phyloP scores from a whole-genome alignment of 2,329 filamentous ascomycete genomes.

The Stagonosporopsis rhizophila region DNA sequence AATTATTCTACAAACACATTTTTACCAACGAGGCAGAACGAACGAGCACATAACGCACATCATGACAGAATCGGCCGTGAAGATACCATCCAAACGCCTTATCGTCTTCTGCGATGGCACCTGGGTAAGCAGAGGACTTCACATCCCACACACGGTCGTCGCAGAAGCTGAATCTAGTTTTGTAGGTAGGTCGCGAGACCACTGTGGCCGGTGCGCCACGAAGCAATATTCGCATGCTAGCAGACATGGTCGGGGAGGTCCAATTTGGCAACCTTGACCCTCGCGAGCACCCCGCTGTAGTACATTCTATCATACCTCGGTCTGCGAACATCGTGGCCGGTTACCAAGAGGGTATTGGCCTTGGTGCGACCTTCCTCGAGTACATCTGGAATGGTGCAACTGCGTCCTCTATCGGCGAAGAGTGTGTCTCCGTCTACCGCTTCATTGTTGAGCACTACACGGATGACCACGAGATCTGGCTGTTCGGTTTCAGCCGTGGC shows the following conservation, averaged over 20 bases:
- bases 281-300: conserved; percentile 20
- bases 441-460: conserved; percentile 48
- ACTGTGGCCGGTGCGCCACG: conserved; percentile 32
- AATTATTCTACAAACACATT: no score
- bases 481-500: conserved; percentile 57
- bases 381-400: conserved; percentile 49
- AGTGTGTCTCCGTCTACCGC: conserved; percentile 45
- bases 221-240: conserved; percentile 45
- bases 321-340: conserved; percentile 36
- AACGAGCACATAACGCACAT: neutral
- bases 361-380: conserved; percentile 45
- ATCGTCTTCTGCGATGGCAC: conserved; percentile 47
- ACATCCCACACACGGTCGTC: neutral
- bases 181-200: conserved; percentile 41
- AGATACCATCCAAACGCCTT: conserved; percentile 34
- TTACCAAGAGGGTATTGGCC: conserved; percentile 49
- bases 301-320: conserved; percentile 32
- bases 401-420: conserved; percentile 44
- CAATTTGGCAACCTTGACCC: conserved; percentile 20
- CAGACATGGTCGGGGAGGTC: conserved; percentile 41
- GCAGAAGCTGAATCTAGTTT: neutral
- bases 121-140: conserved; percentile 28
- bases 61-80: conserved; percentile 20
- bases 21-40: neutral
- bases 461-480: conserved; percentile 51